Conservation (phyloP, 345 rosid genomes). For the Melastoma malabathricum region DNA sequence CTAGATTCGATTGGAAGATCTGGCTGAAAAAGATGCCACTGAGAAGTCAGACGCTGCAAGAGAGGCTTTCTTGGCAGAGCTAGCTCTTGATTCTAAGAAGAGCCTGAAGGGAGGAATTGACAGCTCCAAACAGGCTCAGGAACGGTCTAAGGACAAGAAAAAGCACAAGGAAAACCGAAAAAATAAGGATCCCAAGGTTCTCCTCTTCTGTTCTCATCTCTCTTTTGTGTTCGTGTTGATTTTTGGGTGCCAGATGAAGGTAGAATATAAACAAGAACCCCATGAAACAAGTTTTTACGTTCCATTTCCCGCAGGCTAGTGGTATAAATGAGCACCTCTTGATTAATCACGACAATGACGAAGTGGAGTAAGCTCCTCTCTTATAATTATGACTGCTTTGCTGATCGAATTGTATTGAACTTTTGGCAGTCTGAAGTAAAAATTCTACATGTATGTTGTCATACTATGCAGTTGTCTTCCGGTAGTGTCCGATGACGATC, state of each 20-base stretch:
- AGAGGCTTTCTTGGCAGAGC: slow-evolving; percentile 90
- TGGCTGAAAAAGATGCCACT: slow-evolving; percentile 88
- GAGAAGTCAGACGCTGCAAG: slow-evolving; percentile 98
- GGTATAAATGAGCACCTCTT: slow-evolving; percentile 30
- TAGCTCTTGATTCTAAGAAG: slow-evolving; percentile 78
- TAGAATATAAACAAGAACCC: too few relatives aligned
- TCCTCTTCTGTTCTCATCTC: slow-evolving; percentile 5
- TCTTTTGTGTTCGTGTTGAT: background rate
- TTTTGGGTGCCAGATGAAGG: too few relatives aligned
- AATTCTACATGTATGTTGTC: background rate
- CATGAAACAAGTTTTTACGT: slow-evolving; percentile 7
- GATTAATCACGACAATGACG: slow-evolving; percentile 30
- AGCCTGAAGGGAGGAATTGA: slow-evolving; percentile 46
- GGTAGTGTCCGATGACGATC: slow-evolving; percentile 39
- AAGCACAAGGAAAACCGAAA: slow-evolving; percentile 58
- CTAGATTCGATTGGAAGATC: slow-evolving; percentile 77
- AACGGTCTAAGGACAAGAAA: slow-evolving; percentile 75
- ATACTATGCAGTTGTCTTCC: slow-evolving; percentile 43
- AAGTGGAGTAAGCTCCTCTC: slow-evolving; percentile 29
- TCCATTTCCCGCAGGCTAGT: slow-evolving; percentile 27
- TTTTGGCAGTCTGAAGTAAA: background rate
- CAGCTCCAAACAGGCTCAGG: slow-evolving; percentile 41
- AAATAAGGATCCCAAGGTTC: slow-evolving; percentile 67
- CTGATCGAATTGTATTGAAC: slow-evolving; percentile 4
- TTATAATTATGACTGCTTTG: background rate